Evolutionary conservation across 805 yeast species (phyloP).

Genomic region (Danielia oregonensis): DNA sequence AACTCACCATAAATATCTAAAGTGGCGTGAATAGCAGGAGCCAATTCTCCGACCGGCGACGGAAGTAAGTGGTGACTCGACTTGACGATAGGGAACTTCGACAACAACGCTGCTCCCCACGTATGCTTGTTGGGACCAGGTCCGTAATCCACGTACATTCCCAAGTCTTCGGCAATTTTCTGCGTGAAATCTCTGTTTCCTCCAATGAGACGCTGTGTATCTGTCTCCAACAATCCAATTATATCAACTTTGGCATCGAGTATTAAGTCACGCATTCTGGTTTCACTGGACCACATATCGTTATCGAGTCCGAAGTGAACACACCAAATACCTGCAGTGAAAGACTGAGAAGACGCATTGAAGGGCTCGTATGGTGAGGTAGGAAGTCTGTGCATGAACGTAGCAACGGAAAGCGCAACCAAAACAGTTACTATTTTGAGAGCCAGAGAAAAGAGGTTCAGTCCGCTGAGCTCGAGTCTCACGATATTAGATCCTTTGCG

Average conservation of each 20-base stretch:
- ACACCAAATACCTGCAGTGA: constrained; percentile 98
- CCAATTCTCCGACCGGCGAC: constrained; percentile 96
- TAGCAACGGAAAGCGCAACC: constrained; percentile 49
- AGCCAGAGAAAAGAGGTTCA: constrained; percentile 19
- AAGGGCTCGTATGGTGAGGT: constrained; percentile 62
- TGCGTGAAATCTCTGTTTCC: constrained; percentile 95
- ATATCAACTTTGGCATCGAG: constrained; percentile 87
- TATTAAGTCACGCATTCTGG: constrained; percentile 80
- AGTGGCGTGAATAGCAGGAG: constrained; percentile 97
- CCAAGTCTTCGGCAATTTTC: constrained; percentile 84
- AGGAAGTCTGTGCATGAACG: constrained; percentile 54
- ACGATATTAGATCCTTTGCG: constrained; percentile 20
- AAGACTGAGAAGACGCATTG: constrained; percentile 50
- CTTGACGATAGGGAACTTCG: constrained; percentile 89
- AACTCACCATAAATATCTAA: constrained; percentile 82
- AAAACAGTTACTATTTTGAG: constrained; percentile 39
- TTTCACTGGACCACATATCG: constrained; percentile 96
- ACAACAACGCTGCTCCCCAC: constrained; percentile 92
- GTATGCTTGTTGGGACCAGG: constrained; percentile 98
- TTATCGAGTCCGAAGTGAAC: constrained; percentile 96
- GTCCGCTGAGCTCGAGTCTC: constrained; percentile 17
- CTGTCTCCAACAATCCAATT: constrained; percentile 86
- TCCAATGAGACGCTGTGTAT: constrained; percentile 89
- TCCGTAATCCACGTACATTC: constrained; percentile 94
- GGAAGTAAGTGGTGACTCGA: constrained; percentile 92